Base-by-base conservation (phyloP, 257 asterid genomes). In the Plectranthus barbatus region DNA sequence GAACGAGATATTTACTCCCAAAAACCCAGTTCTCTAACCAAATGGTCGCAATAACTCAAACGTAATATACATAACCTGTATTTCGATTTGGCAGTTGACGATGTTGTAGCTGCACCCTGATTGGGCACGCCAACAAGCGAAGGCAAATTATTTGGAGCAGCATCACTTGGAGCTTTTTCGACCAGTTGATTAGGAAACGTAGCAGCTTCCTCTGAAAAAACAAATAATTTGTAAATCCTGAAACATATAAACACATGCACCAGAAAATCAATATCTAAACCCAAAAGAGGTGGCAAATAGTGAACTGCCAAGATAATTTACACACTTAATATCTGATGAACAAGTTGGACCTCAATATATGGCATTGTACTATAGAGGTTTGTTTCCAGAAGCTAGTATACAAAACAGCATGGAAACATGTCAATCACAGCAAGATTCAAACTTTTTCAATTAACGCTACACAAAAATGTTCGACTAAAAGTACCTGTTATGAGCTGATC, bases 401-500 rank as follows among this genome's bases (percentile, higher is more conserved):
- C 45, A 33, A 57, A 14, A 9, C 40, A 4, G 13, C 13, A 31
- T 17, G 49, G 53, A 33, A 21, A 52, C 23, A 23, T 11, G 5
- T 4, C 12, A 26, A 2, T 1, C 31, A 26, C 31, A 26, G 5
- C 1, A 20, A 59, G 40, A 45, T 26, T 59, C 50, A 53, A 37
- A 53, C 10, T 9, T 2, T 70, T 15, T 2, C 15, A 2, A 41
- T 31, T 15, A 40, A 52, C 15, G 24, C 39, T 26, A 60, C 50
- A 36, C 37, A 65, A 33, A 26, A 49, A 47, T 19, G 37, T 23
- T 18, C 29, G 19, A 26, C 15, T 21, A 1, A 67, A 15, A 20
- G 21, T 70, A 91, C 98, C 98, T 74, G 95, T 94, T 37, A 87
- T 85, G 24, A 15, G 66, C 57, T 74, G 74, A 10, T 84, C 86